Evolutionary conservation across 257 asterid species (phyloP).

Genomic region (Fraxinus pennsylvanica): DNA sequence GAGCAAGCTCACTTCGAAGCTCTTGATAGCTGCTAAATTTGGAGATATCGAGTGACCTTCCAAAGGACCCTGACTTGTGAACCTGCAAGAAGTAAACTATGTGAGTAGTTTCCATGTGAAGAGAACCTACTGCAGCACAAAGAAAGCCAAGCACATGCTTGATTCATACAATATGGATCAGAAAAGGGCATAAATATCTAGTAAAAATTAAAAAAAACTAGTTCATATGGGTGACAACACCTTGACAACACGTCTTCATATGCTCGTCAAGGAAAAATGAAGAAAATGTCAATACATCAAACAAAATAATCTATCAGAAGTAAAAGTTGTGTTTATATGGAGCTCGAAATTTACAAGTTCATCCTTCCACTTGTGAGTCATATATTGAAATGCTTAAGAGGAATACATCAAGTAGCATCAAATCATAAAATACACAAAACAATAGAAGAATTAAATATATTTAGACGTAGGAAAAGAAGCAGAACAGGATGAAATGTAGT

Average conservation of each 20-base stretch:
- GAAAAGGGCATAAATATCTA: not conserved
- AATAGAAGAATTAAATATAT: not conserved
- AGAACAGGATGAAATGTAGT: not conserved
- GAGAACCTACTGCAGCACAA: not conserved
- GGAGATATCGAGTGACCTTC: conserved; percentile 91
- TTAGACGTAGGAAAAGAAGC: not conserved
- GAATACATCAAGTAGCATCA: not conserved
- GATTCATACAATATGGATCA: not conserved
- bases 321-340: not conserved
- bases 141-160: not conserved
- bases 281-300: not conserved
- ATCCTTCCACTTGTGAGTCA: not conserved
- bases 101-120: conserved; percentile 14
- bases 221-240: not conserved
- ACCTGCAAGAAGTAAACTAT: conserved; percentile 50
- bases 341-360: conserved; percentile 8
- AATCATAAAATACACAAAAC: conserved; percentile 1
- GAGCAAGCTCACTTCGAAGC: conserved; percentile 90
- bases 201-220: not conserved
- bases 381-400: not conserved
- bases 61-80: conserved; percentile 90
- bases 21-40: conserved; percentile 89
- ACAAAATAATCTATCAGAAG: not conserved
- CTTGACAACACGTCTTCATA: not conserved
- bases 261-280: conserved; percentile 3